Conservation (phyloP, 2,329 filamentous ascomycete species). For the Penicillium sp. region DNA sequence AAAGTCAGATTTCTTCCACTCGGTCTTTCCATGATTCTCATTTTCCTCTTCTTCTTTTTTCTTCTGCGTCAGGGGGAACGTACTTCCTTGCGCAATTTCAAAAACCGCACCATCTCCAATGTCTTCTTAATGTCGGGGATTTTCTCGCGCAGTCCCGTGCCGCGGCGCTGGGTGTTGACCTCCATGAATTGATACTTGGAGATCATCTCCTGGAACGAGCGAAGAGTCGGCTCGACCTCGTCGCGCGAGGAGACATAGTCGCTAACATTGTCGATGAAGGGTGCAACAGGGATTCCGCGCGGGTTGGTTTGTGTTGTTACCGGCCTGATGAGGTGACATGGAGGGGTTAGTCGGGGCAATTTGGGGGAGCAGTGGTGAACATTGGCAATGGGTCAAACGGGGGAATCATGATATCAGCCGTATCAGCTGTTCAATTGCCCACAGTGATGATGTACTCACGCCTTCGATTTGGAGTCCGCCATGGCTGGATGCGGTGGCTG, state of each 20-base stretch:
- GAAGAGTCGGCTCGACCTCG: slow-evolving; percentile 52
- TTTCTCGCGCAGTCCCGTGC: slow-evolving; percentile 84
- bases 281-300: slow-evolving; percentile 51
- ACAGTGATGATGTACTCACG: slow-evolving; percentile 24
- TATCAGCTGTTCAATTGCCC: background rate
- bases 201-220: slow-evolving; percentile 53
- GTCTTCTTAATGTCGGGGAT: slow-evolving; percentile 98
- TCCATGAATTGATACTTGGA: slow-evolving; percentile 99
- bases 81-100: slow-evolving; percentile 77
- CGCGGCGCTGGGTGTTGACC: slow-evolving; percentile 83
- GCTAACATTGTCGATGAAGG: slow-evolving; percentile 52
- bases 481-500: slow-evolving; percentile 30
- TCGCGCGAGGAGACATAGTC: slow-evolving; percentile 52
- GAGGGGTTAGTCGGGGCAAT: slow-evolving; percentile 24
- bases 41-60: background rate
- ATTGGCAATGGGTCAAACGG: background rate
- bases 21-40: background rate
- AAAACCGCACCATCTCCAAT: slow-evolving; percentile 83
- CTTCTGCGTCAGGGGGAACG: slow-evolving; percentile 10
- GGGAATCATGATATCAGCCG: background rate
- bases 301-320: slow-evolving; percentile 44
- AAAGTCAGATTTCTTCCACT: background rate
- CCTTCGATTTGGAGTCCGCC: slow-evolving; percentile 35
- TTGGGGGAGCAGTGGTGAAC: slow-evolving; percentile 2
- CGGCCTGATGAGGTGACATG: slow-evolving; percentile 21